phyloP scores from a whole-genome alignment of 2,329 filamentous ascomycete genomes.

The Sphaerulina vaccinii region DNA sequence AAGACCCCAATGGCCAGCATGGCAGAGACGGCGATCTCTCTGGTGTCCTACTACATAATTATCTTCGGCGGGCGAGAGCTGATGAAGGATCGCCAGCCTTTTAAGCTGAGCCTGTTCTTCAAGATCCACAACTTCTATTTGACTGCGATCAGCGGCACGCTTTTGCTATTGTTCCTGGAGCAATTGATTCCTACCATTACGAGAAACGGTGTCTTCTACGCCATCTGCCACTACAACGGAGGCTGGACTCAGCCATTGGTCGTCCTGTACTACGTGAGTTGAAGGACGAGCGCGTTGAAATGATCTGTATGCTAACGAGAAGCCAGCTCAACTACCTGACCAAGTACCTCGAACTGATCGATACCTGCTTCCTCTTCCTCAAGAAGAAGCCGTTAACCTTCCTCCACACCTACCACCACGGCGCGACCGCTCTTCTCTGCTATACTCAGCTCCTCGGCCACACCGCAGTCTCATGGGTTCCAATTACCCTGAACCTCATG shows the following conservation, averaged over 20 bases:
- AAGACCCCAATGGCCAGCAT: constrained; percentile 88
- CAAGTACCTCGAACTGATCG: constrained; percentile 93
- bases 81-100: constrained; percentile 82
- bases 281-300: neutral
- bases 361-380: constrained; percentile 94
- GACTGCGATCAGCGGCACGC: constrained; percentile 75
- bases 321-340: constrained; percentile 92
- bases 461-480: constrained; percentile 92
- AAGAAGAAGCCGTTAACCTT: constrained; percentile 99
- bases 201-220: constrained; percentile 79
- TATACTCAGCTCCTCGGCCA: constrained; percentile 94
- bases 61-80: constrained; percentile 90
- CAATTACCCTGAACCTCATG: constrained; percentile 85
- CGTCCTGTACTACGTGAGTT: constrained; percentile 90
- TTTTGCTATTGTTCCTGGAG: constrained; percentile 85
- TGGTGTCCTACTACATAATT: constrained; percentile 85
- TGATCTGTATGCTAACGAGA: constrained; percentile 12
- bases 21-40: constrained; percentile 74
- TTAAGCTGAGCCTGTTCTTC: constrained; percentile 86
- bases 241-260: constrained; percentile 94
- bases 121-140: constrained; percentile 96
- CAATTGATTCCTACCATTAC: constrained; percentile 82
- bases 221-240: constrained; percentile 77
- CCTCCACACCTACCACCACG: constrained; percentile 98
- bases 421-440: constrained; percentile 93